Conservation (phyloP, 192 early-diverging fungal genomes). For the Spizellomyces sp. region DNA sequence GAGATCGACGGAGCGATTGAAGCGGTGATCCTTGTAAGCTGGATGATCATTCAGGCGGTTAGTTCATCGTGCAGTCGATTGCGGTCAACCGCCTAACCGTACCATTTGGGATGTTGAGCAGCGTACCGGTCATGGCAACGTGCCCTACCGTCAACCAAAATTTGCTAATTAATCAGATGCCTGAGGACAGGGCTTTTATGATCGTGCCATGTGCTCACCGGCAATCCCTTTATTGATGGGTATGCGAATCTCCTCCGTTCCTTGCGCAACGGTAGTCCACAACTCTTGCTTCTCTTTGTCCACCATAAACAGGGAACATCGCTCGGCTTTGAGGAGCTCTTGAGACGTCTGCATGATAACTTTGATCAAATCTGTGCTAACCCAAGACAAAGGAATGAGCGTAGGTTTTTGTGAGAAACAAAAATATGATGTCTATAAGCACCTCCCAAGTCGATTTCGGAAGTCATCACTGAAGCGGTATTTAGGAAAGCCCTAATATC, state of each 20-base stretch:
- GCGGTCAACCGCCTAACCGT: not conserved
- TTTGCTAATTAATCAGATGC: not conserved
- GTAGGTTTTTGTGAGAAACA: not conserved
- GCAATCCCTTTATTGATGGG: constrained; percentile 55
- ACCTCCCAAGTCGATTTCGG: constrained; percentile 52
- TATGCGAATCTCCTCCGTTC: constrained; percentile 53
- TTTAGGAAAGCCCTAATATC: constrained; percentile 50
- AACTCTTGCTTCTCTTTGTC: constrained; percentile 50
- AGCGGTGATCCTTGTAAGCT: constrained; percentile 55
- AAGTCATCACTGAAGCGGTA: constrained; percentile 47
- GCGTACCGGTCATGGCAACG: constrained; percentile 48
- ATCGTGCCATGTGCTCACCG: constrained; percentile 13
- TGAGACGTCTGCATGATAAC: constrained; percentile 56
- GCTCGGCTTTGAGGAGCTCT: constrained; percentile 51
- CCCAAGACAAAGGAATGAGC: not conserved
- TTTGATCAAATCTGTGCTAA: constrained; percentile 37
- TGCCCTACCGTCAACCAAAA: not conserved
- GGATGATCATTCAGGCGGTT: not conserved
- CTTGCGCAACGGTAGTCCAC: constrained; percentile 57
- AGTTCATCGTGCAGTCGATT: not conserved
- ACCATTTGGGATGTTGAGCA: constrained; percentile 55
- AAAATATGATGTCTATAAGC: constrained; percentile 5
- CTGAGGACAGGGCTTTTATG: not conserved
- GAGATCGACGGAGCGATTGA: constrained; percentile 51
- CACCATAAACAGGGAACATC: constrained; percentile 52